A percentile compares a stretch with the other conserved stretches of the same genome.
Evolutionary conservation across 73 alveolate genomes (phyloP).

Genomic region (Loxodes magnus): DNA sequence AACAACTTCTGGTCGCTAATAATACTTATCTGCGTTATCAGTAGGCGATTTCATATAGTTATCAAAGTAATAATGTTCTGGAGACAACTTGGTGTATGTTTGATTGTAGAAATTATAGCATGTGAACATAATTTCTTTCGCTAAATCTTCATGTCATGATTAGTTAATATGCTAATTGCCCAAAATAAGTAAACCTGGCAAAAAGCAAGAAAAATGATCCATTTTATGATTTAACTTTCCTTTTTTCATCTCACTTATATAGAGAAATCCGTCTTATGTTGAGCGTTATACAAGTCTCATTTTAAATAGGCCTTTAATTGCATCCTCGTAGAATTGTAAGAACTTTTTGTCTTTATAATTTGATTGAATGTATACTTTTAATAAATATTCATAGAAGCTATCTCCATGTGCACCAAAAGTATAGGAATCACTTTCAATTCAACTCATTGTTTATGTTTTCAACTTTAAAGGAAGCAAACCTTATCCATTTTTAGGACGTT

Average conservation of each 20-base stretch:
- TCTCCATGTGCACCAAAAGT: constrained; percentile 11
- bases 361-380: constrained; percentile 1
- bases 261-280: constrained; percentile 2
- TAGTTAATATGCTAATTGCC: not conserved
- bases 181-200: constrained; percentile 5
- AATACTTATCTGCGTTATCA: not conserved
- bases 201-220: constrained; percentile 10
- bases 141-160: not conserved
- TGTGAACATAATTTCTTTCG: constrained; percentile 9
- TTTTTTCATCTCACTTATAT: not conserved
- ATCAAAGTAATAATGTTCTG: constrained; percentile 1
- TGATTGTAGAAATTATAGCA: constrained; percentile 2
- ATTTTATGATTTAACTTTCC: not conserved
- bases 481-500: not conserved
- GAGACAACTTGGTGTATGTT: not conserved
- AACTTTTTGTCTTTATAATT: not conserved
- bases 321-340: not conserved
- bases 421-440: not conserved
- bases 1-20: not conserved
- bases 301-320: not conserved
- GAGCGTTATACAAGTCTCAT: not conserved
- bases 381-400: constrained; percentile 8
- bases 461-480: too few relatives aligned
- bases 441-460: too few relatives aligned
- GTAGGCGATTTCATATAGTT: not conserved